phyloP scores from a whole-genome alignment of 225 moss, liverwort and hornwort species.

The Pseudoscleropodium purum region DNA sequence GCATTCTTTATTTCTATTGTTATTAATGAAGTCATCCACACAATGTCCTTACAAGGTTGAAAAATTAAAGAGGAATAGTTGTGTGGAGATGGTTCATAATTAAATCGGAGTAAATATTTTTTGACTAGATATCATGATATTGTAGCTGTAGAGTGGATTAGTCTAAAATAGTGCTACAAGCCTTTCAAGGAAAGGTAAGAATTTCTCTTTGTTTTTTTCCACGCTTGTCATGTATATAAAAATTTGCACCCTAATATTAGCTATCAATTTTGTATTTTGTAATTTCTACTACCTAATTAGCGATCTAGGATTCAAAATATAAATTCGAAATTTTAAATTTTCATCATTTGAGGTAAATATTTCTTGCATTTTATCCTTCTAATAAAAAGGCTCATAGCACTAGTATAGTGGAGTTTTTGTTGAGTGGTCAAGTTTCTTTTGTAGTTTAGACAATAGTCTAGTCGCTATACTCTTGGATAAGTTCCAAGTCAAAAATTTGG shows the following conservation, averaged over 20 bases:
- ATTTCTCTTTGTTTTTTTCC: not conserved
- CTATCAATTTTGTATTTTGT: not conserved
- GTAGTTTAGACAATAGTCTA: accelerated
- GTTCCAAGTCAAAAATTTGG: not conserved
- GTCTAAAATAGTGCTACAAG: accelerated
- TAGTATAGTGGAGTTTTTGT: not conserved
- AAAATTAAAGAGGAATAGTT: no score
- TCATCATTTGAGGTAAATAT: not conserved
- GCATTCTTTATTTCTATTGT: not conserved
- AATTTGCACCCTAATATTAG: accelerated
- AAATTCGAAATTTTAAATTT: not conserved
- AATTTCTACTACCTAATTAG: accelerated
- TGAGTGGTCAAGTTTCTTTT: not conserved
- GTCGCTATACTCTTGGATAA: not conserved
- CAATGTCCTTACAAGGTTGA: accelerated
- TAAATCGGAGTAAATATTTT: accelerated
- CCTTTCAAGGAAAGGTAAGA: accelerated
- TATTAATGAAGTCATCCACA: not conserved
- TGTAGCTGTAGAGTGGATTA: accelerated
- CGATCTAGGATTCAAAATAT: accelerated
- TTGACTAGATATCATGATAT: not conserved
- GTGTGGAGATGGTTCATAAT: accelerated
- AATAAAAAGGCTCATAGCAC: not conserved
- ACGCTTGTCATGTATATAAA: accelerated
- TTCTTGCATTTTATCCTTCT: accelerated